Evolutionary conservation across 805 yeast species (phyloP).

Genomic region (Lipomyces starkeyi): DNA sequence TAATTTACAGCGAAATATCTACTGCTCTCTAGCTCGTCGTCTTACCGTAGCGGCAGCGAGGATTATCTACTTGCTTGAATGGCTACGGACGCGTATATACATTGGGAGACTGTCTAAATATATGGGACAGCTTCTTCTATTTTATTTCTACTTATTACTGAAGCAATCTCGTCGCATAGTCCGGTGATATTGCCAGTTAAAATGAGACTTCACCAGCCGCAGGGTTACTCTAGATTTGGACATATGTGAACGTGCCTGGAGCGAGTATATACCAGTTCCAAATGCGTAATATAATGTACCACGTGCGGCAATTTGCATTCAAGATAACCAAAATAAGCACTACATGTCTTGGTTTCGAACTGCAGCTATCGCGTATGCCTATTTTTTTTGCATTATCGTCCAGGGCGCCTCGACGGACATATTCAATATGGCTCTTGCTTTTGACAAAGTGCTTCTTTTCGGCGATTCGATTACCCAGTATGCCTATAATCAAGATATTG

Average conservation of each 20-base stretch:
- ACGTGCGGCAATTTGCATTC: neutral
- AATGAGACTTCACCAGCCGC: neutral
- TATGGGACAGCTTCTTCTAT: too few relatives aligned
- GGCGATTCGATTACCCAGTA: conserved; percentile 77
- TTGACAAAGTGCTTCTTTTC: conserved; percentile 59
- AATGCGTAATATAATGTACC: neutral
- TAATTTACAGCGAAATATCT: neutral
- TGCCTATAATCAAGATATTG: conserved; percentile 49
- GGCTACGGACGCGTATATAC: too few relatives aligned
- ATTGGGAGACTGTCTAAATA: too few relatives aligned
- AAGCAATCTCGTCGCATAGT: too few relatives aligned
- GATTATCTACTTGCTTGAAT: too few relatives aligned
- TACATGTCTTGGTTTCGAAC: neutral
- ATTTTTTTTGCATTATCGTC: neutral
- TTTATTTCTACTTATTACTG: too few relatives aligned
- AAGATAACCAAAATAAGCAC: neutral
- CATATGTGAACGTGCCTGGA: neutral
- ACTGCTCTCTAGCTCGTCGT: neutral
- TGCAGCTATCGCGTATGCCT: neutral
- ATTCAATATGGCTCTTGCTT: conserved; percentile 23
- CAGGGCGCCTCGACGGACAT: neutral
- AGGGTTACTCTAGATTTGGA: neutral
- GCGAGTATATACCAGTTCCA: neutral
- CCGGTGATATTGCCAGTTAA: too few relatives aligned
- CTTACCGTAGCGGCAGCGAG: too few relatives aligned